phyloP scores from a whole-genome alignment of 1,284 basidiomycete genomes.

The Pholiota adiposa region DNA sequence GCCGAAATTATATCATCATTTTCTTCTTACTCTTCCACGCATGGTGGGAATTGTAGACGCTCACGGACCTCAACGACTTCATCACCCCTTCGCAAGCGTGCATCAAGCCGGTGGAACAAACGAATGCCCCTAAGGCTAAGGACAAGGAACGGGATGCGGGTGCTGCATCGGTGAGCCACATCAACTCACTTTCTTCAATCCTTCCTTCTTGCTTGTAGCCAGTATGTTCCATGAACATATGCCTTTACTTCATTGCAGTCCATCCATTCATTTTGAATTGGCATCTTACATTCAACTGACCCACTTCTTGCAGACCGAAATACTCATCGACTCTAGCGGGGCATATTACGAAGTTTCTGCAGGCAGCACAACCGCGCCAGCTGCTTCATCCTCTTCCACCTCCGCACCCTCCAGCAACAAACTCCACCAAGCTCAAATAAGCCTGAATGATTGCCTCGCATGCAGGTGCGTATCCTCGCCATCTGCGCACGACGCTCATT shows the following conservation, averaged over 20 bases:
- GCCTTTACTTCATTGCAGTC: neutral
- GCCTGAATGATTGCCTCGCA: conserved; percentile 92
- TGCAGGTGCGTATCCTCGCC: conserved; percentile 65
- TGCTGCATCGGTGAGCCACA: conserved; percentile 58
- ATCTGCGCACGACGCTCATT: conserved; percentile 11
- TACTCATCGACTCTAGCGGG: conserved; percentile 82
- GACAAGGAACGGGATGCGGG: conserved; percentile 49
- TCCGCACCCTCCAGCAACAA: conserved; percentile 32
- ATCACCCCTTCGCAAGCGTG: conserved; percentile 97
- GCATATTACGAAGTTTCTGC: conserved; percentile 76
- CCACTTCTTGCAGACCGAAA: conserved; percentile 70
- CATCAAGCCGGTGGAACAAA: conserved; percentile 92
- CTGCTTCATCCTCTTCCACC: conserved; percentile 30
- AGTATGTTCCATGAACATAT: neutral
- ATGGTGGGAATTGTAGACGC: conserved; percentile 52
- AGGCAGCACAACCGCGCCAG: conserved; percentile 7
- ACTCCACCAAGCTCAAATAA: conserved; percentile 92
- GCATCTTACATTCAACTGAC: neutral
- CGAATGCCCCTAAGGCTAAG: conserved; percentile 44
- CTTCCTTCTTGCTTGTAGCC: neutral
- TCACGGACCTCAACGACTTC: conserved; percentile 98
- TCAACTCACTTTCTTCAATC: neutral
- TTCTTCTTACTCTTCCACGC: neutral
- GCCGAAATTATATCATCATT: neutral
- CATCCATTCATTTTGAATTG: neutral